Base-by-base conservation (phyloP, 345 rosid species). In the Syzygium oleosum region DNA sequence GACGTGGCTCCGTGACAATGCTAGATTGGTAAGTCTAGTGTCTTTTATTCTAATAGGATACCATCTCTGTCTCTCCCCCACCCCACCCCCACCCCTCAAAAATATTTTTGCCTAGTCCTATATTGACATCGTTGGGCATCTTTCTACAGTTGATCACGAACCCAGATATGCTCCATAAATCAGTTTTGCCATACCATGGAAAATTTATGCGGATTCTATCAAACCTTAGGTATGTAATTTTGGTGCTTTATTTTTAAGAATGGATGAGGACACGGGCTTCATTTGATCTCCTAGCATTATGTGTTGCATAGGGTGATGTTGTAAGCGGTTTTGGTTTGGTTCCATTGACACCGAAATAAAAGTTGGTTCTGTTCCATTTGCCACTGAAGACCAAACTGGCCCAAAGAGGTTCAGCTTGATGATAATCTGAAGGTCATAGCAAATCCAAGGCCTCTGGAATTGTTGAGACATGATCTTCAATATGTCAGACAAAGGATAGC, bases 111-210 rank as follows among this genome's bases (percentile, higher is more conserved):
- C 84, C 13, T 68, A n/a, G 61, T 63, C 52, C 22, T 68, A 59
- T 43, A 86, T 85, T 83, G 90, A 85, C 89, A 88, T 86, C 84
- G 56, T 61, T 88, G 83, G 68, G 80, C 12, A 84, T 88, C 89
- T 87, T 86, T 51, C 34, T 89, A 93, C 93, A 97, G 99, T 92
- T 97, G 91, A 97, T 97, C 87, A 97, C 99, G 87, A 97, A 97
- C 95, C 99, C 99, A 52, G 99, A 97, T 91, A 97, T 97, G 99
- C 91, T 97, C 41, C 98, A 97, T 91, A 90, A 92, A 92, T 93
- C 99, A 90, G 94, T 97, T 86, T 92, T 97, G 92, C 99, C 98
- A 53, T 90, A 85, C 29, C 99, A 96, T 91, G 89, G 93, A 88
- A 93, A 94, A 91, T 97, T 97, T 88, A 90, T 92, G 87, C 93